phyloP scores from a whole-genome alignment of 495 filamentous ascomycete genomes.

The Acidiella bohemica region DNA sequence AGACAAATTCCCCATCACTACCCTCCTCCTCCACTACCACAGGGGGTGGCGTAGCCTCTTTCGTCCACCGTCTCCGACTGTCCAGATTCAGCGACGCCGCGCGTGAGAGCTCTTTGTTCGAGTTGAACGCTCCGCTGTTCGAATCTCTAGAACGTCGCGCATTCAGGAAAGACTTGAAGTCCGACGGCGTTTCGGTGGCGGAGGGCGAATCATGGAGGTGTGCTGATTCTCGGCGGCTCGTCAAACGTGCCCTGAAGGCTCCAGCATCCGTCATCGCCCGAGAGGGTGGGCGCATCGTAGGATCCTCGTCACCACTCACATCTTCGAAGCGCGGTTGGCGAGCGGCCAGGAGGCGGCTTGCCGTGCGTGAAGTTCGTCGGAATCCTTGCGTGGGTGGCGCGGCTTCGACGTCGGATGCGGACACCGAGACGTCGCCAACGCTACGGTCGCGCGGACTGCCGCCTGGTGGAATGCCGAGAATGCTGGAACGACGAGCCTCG shows the following conservation, averaged over 20 bases:
- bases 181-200: too few species aligned
- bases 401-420: constrained; percentile 10
- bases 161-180: constrained; percentile 4
- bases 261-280: constrained; percentile 31
- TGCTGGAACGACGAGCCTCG: constrained; percentile 56
- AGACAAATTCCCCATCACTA: too few species aligned
- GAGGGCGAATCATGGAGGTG: too few species aligned
- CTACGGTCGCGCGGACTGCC: constrained; percentile 27
- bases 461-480: constrained; percentile 33
- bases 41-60: constrained; percentile 8
- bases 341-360: constrained; percentile 5
- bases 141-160: constrained; percentile 5
- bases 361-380: constrained; percentile 19
- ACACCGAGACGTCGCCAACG: constrained; percentile 4
- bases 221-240: too few species aligned
- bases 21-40: constrained; percentile 17
- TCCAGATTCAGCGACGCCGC: constrained; percentile 9
- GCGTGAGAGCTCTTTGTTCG: constrained; percentile 8
- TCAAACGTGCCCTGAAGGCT: constrained; percentile 10
- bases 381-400: constrained; percentile 12
- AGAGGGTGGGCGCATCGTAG: constrained; percentile 28
- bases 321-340: constrained; percentile 25
- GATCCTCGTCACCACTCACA: constrained; percentile 27
- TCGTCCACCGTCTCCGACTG: constrained; percentile 4
- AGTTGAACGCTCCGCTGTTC: constrained; percentile 3